These are phyloP conservation scores for Nannizzia gypsea DNA, from an alignment of 2,329 filamentous ascomycete species.

Conservation along the genomic window DNA sequence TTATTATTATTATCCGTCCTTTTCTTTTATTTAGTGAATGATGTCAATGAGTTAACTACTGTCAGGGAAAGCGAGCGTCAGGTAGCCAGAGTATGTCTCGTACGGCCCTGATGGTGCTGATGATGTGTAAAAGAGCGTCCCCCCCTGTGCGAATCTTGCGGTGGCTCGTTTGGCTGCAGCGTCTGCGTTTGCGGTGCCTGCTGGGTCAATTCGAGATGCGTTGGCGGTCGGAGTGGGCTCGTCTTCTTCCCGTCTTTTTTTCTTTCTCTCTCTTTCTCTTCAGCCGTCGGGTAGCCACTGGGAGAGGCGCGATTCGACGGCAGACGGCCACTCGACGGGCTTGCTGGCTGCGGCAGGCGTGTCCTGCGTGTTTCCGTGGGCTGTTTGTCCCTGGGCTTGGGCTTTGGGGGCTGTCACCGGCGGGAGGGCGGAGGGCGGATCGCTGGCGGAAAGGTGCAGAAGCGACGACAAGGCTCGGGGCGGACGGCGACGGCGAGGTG, in stretches of 20 bases:
- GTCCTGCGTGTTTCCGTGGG: too few species aligned
- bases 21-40: not conserved
- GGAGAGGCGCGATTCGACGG: not conserved
- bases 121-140: not conserved
- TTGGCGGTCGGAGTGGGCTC: not conserved
- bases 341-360: not conserved
- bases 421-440: not conserved
- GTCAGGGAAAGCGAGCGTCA: not conserved
- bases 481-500: not conserved
- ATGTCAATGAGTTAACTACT: too few species aligned
- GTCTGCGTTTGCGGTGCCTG: too few species aligned
- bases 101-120: not conserved
- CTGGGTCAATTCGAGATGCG: not conserved
- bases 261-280: too few species aligned
- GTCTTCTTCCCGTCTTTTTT: too few species aligned
- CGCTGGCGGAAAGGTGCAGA: not conserved
- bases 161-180: not conserved
- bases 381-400: too few species aligned
- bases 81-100: not conserved
- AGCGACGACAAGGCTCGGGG: not conserved
- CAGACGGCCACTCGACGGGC: not conserved
- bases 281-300: slow-evolving; percentile 1
- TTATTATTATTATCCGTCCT: not conserved
- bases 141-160: not conserved
- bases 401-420: not conserved